phyloP scores from a whole-genome alignment of 257 asterid species.

The Mentha longifolia region DNA sequence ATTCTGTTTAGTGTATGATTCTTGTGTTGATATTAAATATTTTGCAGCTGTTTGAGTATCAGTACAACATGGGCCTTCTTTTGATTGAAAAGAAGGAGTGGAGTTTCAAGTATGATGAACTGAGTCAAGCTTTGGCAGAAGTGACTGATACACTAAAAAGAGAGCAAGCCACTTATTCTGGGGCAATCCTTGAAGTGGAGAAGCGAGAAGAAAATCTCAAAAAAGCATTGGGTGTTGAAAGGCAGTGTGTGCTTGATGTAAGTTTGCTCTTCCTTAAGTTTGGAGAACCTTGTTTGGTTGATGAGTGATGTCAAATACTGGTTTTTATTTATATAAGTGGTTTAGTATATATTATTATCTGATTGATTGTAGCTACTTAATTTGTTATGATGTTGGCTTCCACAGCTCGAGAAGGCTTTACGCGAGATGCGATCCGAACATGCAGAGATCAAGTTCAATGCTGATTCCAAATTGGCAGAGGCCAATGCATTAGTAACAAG shows the following conservation, averaged over 20 bases:
- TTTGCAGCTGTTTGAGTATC: constrained; percentile 88
- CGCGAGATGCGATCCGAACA: constrained; percentile 82
- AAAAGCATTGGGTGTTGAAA: constrained; percentile 92
- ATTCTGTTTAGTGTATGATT: constrained; percentile 8
- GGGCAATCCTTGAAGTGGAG: constrained; percentile 81
- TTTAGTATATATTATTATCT: neutral
- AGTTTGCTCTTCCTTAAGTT: constrained; percentile 34
- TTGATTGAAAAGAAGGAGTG: constrained; percentile 94
- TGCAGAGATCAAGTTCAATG: constrained; percentile 88
- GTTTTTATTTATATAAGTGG: constrained; percentile 10
- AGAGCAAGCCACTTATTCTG: constrained; percentile 66
- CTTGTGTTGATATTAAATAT: constrained; percentile 22
- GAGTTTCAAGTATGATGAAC: constrained; percentile 74
- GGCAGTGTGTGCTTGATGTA: constrained; percentile 89
- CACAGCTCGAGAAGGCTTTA: constrained; percentile 91
- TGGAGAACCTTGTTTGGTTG: neutral
- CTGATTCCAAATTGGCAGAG: constrained; percentile 84
- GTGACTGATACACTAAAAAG: constrained; percentile 61
- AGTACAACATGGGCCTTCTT: constrained; percentile 93
- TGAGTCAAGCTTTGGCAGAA: constrained; percentile 59
- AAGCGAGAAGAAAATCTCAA: constrained; percentile 88
- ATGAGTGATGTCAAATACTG: neutral
- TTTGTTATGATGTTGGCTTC: constrained; percentile 38
- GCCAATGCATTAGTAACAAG: constrained; percentile 80
- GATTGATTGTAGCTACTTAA: constrained; percentile 26